Base-by-base conservation (phyloP, 495 filamentous ascomycete genomes). In the Podospora comata region DNA sequence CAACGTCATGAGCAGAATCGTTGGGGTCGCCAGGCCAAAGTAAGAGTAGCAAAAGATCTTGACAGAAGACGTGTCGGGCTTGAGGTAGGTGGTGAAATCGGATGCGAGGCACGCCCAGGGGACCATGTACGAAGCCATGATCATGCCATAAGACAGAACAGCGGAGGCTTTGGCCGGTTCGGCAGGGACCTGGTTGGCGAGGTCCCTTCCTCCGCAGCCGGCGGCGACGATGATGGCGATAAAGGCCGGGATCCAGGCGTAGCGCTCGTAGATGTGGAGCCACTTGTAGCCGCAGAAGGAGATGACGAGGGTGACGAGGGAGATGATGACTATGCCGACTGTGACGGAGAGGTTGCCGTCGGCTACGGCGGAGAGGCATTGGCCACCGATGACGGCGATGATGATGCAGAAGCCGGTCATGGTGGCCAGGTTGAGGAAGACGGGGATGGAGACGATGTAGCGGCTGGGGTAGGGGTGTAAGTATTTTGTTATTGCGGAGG, bases 191-290 rank as follows among this genome's bases (percentile, higher is more conserved):
- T 82, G 60, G 19, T n/a, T 39, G 53, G 55, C 54, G 32, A 83
- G 76, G 53, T 71, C 68, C 4, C 72, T 73, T 16, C 79, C 80
- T 54, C 79, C 74, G 44, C 48, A 62, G 58, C 74, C 74, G 61
- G 70, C 72, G 26, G 74, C 74, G 26, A 76, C 72, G 30, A 72
- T 72, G 53, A 88, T 80, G 15, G 85, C 81, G 27, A 88, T 79
- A 32, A 86, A 67, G 23, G 81, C 81, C 13, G 82, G 78, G 71
- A 86, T 83, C 87, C 87, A 90, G 18, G 87, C 85, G 65, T 82
- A 90, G 57, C 85, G 82, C 78, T 89, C 87, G 67, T 86, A 89
- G 13, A 82, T 69, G 71, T 90, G 82, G 34, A 90, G 81, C 1
- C 84, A 79, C 3, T 79, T 79, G 64, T 86, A 83, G 27, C 88